Evolutionary conservation across 2,329 filamentous ascomycete genomes (phyloP).

Genomic region (Curvularia verruculosa): DNA sequence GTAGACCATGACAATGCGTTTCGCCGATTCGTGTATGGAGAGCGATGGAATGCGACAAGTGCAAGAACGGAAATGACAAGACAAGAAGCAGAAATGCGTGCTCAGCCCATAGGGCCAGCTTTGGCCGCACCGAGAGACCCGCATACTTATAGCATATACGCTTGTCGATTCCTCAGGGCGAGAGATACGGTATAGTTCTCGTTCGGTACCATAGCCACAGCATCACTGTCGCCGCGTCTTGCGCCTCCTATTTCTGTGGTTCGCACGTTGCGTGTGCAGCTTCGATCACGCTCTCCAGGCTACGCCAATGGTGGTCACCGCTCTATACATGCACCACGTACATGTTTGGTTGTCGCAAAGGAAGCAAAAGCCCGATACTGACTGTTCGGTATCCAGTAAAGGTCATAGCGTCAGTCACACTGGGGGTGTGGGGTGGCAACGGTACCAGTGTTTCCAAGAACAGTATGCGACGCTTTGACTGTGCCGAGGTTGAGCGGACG

Average conservation of each 20-base stretch:
- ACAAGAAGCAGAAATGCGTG: background rate
- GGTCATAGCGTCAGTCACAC: background rate
- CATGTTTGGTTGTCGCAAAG: background rate
- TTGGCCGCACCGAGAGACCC: slow-evolving; percentile 3
- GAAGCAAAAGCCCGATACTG: background rate
- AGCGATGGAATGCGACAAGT: background rate
- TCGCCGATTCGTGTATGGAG: background rate
- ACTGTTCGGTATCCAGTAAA: background rate
- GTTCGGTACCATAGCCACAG: slow-evolving; percentile 3
- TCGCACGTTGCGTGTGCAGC: background rate
- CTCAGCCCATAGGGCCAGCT: background rate
- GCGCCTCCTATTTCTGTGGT: background rate
- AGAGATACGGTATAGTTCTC: slow-evolving; percentile 10
- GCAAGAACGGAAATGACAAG: background rate
- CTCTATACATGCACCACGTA: background rate
- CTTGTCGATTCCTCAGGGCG: slow-evolving; percentile 5
- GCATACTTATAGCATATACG: background rate
- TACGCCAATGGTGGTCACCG: background rate
- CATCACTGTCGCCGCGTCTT: background rate
- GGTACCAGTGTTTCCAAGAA: background rate
- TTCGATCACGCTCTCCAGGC: background rate
- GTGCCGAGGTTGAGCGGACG: background rate
- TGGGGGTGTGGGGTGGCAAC: background rate
- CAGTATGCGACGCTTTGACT: background rate
- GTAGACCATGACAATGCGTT: background rate